A percentile compares a stretch with the other conserved stretches of the same genome.
Conservation (phyloP, 2,329 filamentous ascomycete genomes). For the Phialocephala sp. region DNA sequence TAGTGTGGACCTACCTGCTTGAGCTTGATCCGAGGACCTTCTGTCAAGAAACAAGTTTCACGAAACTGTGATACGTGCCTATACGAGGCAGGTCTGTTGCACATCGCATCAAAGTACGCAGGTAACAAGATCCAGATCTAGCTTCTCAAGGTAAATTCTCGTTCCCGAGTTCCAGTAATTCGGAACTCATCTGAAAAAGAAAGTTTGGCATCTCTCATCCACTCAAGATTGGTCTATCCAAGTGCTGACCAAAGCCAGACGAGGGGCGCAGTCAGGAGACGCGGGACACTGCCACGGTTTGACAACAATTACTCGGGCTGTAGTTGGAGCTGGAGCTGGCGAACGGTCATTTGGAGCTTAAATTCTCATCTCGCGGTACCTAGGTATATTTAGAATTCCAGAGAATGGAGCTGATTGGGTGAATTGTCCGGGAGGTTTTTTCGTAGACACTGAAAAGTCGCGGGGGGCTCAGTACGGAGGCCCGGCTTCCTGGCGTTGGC, state of each 20-base stretch:
- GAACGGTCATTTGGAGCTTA: background rate
- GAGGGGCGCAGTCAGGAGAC: background rate
- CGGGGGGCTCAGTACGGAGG: background rate
- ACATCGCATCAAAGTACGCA: constrained; percentile 12
- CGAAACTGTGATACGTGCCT: too few species aligned
- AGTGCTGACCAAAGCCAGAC: background rate
- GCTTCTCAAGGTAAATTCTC: background rate
- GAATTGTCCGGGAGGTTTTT: constrained; percentile 1
- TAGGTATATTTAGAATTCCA: constrained; percentile 1
- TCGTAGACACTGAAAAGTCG: background rate
- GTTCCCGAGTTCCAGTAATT: background rate
- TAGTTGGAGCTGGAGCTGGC: too few species aligned
- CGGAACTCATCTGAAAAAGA: background rate
- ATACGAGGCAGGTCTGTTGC: too few species aligned
- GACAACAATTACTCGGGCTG: background rate
- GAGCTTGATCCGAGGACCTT: too few species aligned
- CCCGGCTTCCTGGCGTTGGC: background rate
- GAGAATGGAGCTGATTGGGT: background rate
- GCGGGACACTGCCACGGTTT: background rate
- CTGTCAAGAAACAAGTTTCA: too few species aligned
- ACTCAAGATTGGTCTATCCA: background rate
- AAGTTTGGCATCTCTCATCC: too few species aligned
- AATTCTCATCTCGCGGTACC: background rate
- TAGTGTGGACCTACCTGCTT: background rate
- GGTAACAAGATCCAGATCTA: background rate